Evolutionary conservation across 306 rosid genomes (phyloP), one percentile per base, ranked within the genome.

Genomic region (Corylus avellana): DNA sequence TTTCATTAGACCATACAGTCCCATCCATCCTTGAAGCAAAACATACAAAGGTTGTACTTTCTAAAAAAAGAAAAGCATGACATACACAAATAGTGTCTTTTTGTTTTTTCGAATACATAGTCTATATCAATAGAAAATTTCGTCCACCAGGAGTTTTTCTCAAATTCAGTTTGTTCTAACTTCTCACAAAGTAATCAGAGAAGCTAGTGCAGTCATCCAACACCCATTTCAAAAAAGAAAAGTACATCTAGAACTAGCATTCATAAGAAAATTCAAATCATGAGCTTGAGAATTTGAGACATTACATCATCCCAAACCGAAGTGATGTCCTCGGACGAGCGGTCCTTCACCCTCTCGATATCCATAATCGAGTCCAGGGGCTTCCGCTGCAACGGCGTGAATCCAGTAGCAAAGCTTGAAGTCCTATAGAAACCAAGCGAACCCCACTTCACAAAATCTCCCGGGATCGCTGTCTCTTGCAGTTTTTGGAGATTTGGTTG

Each of bases 241-340:
- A n/a, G 35, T 49, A 49, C 53, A 49, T 49, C 12, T 49, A 9
- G 76, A 57, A 76, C 9, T 0, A 47, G 47, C 59, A 54, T 54
- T 49, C 8, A 13, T 46, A 76, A 51, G 63, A 8, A 27, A 73
- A 79, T 25, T 37, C 12, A 78, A 48, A 4, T n/a, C 3, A 70
- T 4, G 58, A 57, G 63, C 27, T 75, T 71, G 75, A 13, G 0
- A 3, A 50, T 44, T 39, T 46, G 83, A 83, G 75, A 78, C 37
- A 77, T 91, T 91, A 92, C 98, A 86, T 95, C 98, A 81, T 90
- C 98, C 97, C 98, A 95, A 62, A 83, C 58, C 2, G 98, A 91
- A 88, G 91, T 88, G 3, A 92, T 86, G 12, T 95, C 95, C 70
- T 94, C 90, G 10, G 97, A 77, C 12, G 92, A 84, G 3, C 94